phyloP scores from a whole-genome alignment of 306 rosid genomes.

The Senna tora region DNA sequence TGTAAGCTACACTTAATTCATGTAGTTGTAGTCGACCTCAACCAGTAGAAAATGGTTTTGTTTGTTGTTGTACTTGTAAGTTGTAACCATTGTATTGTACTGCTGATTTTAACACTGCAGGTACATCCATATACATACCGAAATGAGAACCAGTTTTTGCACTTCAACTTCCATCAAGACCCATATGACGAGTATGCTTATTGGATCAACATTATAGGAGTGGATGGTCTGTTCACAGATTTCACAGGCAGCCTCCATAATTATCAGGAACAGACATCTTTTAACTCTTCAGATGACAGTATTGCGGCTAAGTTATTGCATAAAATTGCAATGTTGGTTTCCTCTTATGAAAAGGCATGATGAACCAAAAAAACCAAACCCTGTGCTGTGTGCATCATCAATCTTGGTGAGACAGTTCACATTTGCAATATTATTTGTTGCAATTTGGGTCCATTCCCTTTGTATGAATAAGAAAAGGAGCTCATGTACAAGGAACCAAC shows the following conservation, averaged over 20 bases:
- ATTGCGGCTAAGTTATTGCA: conserved; percentile 51
- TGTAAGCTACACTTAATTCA: too few species aligned
- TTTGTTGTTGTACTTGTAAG: too few species aligned
- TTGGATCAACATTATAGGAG: conserved; percentile 79
- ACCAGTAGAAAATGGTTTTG: too few species aligned
- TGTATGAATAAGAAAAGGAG: not conserved
- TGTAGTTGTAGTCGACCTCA: too few species aligned
- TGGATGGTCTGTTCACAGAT: conserved; percentile 92
- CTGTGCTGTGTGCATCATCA: conserved; percentile 6
- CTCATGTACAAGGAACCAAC: not conserved
- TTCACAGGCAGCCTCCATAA: conserved; percentile 85
- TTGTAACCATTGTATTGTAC: not conserved
- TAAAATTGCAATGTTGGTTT: conserved; percentile 47
- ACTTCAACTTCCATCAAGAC: conserved; percentile 74
- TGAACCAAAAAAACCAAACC: conserved; percentile 4
- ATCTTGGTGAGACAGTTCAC: conserved; percentile 2
- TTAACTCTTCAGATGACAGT: conserved; percentile 14
- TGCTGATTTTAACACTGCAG: conserved; percentile 46
- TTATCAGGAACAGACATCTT: conserved; percentile 65
- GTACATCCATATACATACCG: conserved; percentile 92
- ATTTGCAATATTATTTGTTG: not conserved
- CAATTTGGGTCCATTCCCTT: not conserved
- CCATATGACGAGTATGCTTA: conserved; percentile 70
- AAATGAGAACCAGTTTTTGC: conserved; percentile 67
- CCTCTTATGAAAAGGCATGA: conserved; percentile 7